Evolutionary conservation across 257 asterid species (phyloP).

Genomic region (Solanum rostratum): DNA sequence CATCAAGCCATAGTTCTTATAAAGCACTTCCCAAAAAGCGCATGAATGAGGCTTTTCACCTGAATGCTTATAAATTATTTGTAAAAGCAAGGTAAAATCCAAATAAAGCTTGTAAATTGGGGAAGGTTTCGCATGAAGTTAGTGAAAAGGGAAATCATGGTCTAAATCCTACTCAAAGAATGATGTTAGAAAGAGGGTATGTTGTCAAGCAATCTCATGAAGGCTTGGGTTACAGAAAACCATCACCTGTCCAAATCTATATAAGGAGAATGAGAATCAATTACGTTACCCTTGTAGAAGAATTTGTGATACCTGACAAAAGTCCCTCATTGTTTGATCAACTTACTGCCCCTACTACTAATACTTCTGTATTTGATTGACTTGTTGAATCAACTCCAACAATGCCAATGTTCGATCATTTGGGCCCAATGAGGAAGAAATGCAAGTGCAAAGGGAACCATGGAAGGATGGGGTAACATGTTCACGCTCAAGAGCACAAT

Average conservation of each 20-base stretch:
- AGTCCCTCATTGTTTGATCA: neutral
- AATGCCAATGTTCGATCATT: neutral
- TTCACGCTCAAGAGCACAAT: neutral
- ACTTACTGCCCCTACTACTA: neutral
- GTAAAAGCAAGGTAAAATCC: fast-evolving
- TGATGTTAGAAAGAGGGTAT: neutral
- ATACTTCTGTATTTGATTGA: neutral
- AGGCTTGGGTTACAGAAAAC: neutral
- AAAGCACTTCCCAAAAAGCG: neutral
- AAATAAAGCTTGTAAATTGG: neutral
- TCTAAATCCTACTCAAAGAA: neutral
- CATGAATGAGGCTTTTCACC: neutral
- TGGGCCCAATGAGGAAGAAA: neutral
- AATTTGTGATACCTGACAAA: neutral
- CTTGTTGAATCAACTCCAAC: neutral
- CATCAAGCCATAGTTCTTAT: neutral
- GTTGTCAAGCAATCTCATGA: neutral
- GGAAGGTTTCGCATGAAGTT: fast-evolving
- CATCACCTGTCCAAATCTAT: neutral
- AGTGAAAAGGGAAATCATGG: neutral
- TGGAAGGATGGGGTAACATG: fast-evolving
- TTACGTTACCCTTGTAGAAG: neutral
- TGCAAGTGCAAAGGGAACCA: fast-evolving
- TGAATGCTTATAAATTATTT: neutral
- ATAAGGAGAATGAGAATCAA: neutral